These are phyloP conservation scores for Xerocomus minutiporus DNA, from an alignment of 1,284 basidiomycete species.

Conservation along the genomic window DNA sequence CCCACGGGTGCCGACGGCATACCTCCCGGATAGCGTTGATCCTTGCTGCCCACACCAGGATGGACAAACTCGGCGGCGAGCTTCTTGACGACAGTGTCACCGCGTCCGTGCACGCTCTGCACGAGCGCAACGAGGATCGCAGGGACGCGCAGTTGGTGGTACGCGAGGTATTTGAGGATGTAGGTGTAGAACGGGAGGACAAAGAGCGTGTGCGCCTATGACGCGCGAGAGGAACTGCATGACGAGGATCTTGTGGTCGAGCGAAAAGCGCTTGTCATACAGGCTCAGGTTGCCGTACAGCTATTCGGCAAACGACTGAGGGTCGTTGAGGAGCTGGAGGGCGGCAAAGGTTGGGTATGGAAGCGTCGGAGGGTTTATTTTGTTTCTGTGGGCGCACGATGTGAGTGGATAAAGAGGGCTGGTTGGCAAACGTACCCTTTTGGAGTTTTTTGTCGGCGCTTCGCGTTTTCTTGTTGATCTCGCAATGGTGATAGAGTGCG, in stretches of 20 bases:
- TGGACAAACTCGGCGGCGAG: constrained; percentile 96
- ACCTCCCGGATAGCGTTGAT: constrained; percentile 94
- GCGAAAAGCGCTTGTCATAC: constrained; percentile 88
- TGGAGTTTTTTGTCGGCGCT: constrained; percentile 77
- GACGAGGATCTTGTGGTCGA: constrained; percentile 95
- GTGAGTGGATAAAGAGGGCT: not conserved
- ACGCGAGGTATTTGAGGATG: constrained; percentile 89
- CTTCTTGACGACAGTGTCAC: constrained; percentile 86
- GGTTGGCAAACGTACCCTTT: constrained; percentile 48
- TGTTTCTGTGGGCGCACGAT: constrained; percentile 50
- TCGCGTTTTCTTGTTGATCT: constrained; percentile 87
- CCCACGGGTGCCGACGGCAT: constrained; percentile 91
- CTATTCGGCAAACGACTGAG: constrained; percentile 94
- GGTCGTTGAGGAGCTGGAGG: constrained; percentile 90
- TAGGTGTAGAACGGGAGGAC: constrained; percentile 98
- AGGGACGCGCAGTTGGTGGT: constrained; percentile 92
- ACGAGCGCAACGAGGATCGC: constrained; percentile 93
- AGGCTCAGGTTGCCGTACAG: constrained; percentile 84
- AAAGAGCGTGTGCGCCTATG: constrained; percentile 86
- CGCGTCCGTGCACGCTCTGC: constrained; percentile 93
- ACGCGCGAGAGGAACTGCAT: constrained; percentile 96
- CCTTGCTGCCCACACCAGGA: constrained; percentile 90
- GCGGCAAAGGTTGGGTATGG: constrained; percentile 83
- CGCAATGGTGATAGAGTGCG: constrained; percentile 74
- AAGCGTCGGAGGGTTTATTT: constrained; percentile 41